These are phyloP conservation scores for Olyra latifolia DNA, from an alignment of 176 grass and related monocot species.

Conservation along the genomic window DNA sequence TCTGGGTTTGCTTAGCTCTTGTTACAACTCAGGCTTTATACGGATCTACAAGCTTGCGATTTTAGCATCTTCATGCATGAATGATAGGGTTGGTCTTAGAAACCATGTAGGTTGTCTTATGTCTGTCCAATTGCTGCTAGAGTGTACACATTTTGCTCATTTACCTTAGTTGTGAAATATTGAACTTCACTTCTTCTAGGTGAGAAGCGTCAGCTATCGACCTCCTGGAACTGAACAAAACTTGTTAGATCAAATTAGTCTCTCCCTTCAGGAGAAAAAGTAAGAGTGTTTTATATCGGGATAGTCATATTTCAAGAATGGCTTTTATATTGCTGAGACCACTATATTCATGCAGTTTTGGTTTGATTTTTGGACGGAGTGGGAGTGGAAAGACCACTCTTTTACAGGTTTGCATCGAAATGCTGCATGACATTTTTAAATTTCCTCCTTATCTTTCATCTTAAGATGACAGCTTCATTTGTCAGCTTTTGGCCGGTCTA, in stretches of 20 bases:
- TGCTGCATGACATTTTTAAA: not conserved
- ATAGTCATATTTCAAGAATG: not conserved
- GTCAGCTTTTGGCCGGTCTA: conserved; percentile 78
- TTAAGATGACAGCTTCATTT: conserved; percentile 26
- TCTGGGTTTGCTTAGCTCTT: not conserved
- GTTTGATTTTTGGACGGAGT: conserved; percentile 88
- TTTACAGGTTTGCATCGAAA: conserved; percentile 60
- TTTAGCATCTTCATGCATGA: not conserved
- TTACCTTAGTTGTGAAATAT: not conserved
- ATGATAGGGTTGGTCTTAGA: not conserved
- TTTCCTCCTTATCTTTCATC: conserved; percentile 3
- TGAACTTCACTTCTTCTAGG: conserved; percentile 64
- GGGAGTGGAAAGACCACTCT: conserved; percentile 93
- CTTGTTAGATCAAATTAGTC: conserved; percentile 71
- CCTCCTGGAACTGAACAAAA: conserved; percentile 70
- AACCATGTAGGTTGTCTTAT: not conserved
- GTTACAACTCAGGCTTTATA: not conserved
- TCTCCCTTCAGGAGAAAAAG: conserved; percentile 77
- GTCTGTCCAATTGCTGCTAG: not conserved
- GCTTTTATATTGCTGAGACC: conserved; percentile 4
- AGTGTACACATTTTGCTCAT: not conserved
- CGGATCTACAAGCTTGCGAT: not conserved
- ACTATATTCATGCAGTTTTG: conserved; percentile 61
- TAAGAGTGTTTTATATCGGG: not conserved
- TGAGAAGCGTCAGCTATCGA: conserved; percentile 70